Evolutionary conservation across 371 early-diverging fungal species (phyloP).

Genomic region (Lichtheimia ornata): DNA sequence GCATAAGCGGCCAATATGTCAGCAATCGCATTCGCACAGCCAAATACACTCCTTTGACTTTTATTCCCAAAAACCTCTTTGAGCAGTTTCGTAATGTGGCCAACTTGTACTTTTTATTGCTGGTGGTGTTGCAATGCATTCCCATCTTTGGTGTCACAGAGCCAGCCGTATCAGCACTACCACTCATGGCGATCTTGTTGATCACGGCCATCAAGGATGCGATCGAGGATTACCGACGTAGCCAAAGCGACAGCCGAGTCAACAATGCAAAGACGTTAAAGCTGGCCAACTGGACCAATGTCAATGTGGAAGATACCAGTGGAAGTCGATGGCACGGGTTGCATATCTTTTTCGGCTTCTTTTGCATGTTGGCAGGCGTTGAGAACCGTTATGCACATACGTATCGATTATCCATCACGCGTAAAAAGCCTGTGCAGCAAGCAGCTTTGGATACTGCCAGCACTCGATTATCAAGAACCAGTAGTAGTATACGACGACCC

Average conservation of each 20-base stretch:
- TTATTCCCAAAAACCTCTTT: conserved; percentile 85
- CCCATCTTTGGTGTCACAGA: conserved; percentile 78
- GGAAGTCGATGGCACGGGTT: conserved; percentile 44
- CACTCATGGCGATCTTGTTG: conserved; percentile 76
- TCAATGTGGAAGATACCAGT: conserved; percentile 38
- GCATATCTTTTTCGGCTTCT: conserved; percentile 29
- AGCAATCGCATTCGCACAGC: conserved; percentile 79
- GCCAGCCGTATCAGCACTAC: conserved; percentile 81
- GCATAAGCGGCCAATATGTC: conserved; percentile 24
- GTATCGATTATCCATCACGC: conserved; percentile 28
- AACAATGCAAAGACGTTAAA: conserved; percentile 67
- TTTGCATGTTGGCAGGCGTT: conserved; percentile 26
- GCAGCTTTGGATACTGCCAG: not conserved
- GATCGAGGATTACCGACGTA: conserved; percentile 82
- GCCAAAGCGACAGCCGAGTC: conserved; percentile 67
- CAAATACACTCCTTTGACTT: conserved; percentile 84
- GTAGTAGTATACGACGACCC: not conserved
- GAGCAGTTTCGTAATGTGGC: conserved; percentile 88
- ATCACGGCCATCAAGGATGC: conserved; percentile 89
- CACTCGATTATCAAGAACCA: too few relatives aligned
- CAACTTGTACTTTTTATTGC: conserved; percentile 93
- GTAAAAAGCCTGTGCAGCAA: conserved; percentile 24
- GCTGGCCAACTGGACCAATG: conserved; percentile 59
- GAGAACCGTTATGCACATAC: conserved; percentile 30
- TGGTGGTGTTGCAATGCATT: conserved; percentile 74